These are phyloP conservation scores for Priceomyces haplophilus DNA, from an alignment of 805 yeast genomes.

Conservation along the genomic window DNA sequence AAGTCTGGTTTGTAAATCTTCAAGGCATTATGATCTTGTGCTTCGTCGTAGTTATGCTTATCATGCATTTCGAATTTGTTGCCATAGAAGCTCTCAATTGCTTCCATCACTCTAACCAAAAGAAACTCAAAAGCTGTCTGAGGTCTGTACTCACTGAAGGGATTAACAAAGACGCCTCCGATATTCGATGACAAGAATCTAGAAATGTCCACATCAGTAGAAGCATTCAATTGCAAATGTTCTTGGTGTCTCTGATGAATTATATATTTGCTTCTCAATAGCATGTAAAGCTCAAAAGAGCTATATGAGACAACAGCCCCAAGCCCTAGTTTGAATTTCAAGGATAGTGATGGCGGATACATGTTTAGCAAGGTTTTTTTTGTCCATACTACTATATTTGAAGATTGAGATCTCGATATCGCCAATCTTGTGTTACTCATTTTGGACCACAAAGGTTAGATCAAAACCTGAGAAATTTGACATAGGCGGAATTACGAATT, in stretches of 20 bases:
- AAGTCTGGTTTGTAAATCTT: conserved; percentile 60
- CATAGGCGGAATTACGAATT: background rate
- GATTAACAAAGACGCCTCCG: conserved; percentile 83
- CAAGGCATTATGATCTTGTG: conserved; percentile 48
- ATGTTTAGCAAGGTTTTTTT: too few relatives aligned
- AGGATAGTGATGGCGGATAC: conserved; percentile 12
- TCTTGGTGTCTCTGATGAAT: conserved; percentile 44
- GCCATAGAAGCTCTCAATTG: conserved; percentile 54
- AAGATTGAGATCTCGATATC: too few relatives aligned
- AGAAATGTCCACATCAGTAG: conserved; percentile 13
- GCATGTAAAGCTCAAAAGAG: conserved; percentile 61
- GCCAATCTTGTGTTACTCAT: background rate
- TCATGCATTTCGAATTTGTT: conserved; percentile 35
- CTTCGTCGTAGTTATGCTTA: too few relatives aligned
- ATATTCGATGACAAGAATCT: conserved; percentile 42
- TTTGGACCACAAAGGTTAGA: background rate
- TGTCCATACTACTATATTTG: too few relatives aligned
- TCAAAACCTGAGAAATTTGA: background rate
- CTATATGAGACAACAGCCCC: conserved; percentile 55
- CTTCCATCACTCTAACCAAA: conserved; percentile 65
- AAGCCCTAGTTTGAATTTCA: conserved; percentile 37
- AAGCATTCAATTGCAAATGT: conserved; percentile 15
- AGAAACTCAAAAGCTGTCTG: conserved; percentile 88
- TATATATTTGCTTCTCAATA: conserved; percentile 50
- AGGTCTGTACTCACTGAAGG: conserved; percentile 84